Conservation (phyloP, 2,329 filamentous ascomycete genomes). For the Fusarium sp. region DNA sequence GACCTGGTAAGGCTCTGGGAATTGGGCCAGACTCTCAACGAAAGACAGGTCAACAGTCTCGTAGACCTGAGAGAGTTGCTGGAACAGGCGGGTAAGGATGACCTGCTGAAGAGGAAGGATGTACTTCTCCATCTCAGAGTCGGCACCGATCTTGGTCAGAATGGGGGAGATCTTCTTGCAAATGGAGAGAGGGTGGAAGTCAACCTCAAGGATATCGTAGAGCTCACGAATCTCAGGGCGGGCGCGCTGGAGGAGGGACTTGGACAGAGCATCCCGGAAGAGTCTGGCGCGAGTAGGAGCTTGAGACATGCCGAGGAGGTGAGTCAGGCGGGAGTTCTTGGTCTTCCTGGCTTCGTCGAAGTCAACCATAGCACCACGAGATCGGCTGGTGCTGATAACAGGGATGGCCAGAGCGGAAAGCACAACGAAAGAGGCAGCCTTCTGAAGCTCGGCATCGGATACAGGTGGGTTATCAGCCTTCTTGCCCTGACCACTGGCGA, state of each 20-base stretch:
- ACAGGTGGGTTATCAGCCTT: slow-evolving; percentile 95
- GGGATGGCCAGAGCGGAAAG: slow-evolving; percentile 96
- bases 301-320: slow-evolving; percentile 91
- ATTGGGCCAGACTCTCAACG: slow-evolving; percentile 91
- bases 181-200: slow-evolving; percentile 98
- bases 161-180: slow-evolving; percentile 99
- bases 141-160: slow-evolving; percentile 88
- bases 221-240: slow-evolving; percentile 95
- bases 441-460: slow-evolving; percentile 89
- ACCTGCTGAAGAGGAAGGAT: slow-evolving; percentile 96
- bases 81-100: slow-evolving; percentile 97
- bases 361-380: slow-evolving; percentile 93
- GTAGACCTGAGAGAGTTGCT: slow-evolving; percentile 98
- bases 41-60: slow-evolving; percentile 96
- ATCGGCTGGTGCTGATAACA: slow-evolving; percentile 98
- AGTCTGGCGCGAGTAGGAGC: slow-evolving; percentile 88
- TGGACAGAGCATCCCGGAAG: slow-evolving; percentile 96
- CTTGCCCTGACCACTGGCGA: slow-evolving; percentile 85
- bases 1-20: slow-evolving; percentile 97
- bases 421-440: slow-evolving; percentile 94
- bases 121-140: slow-evolving; percentile 97
- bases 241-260: slow-evolving; percentile 91
- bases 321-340: slow-evolving; percentile 97
- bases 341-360: slow-evolving; percentile 98
- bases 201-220: slow-evolving; percentile 98